Percentiles rank a stretch among this genome's conserved stretches.
phyloP scores from a whole-genome alignment of 2,329 filamentous ascomycete species.

The Talaromyces piceae region DNA sequence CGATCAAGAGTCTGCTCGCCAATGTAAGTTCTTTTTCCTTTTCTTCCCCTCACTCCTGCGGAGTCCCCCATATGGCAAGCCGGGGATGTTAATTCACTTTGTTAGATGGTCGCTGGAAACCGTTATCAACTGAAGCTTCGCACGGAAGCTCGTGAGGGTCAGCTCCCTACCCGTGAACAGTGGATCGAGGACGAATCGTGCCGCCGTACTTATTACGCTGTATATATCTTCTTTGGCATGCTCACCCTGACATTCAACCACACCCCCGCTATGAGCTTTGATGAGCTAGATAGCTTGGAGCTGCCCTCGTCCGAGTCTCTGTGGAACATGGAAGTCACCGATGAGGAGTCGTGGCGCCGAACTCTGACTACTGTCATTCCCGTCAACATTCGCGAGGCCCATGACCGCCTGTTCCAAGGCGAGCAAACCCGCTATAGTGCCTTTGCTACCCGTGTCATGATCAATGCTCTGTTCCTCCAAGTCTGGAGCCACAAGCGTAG shows the following conservation, averaged over 20 bases:
- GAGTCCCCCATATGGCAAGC: too few species aligned
- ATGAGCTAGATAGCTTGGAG: conserved; percentile 90
- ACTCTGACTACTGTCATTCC: conserved; percentile 62
- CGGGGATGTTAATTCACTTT: conserved; percentile 4
- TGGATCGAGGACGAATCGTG: conserved; percentile 98
- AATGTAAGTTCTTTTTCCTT: conserved; percentile 47
- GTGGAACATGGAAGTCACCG: conserved; percentile 77
- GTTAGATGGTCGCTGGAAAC: conserved; percentile 86
- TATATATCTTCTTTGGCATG: conserved; percentile 98
- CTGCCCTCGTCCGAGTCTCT: conserved; percentile 88
- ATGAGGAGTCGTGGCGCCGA: conserved; percentile 79
- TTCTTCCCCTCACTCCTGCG: conserved; percentile 18
- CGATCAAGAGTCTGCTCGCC: conserved; percentile 93
- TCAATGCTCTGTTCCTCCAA: conserved; percentile 95
- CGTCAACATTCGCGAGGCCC: conserved; percentile 85
- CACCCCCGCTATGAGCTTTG: conserved; percentile 95
- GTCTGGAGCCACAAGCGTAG: conserved; percentile 99
- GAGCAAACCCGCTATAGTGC: conserved; percentile 87
- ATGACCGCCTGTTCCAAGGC: conserved; percentile 92
- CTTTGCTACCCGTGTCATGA: conserved; percentile 95
- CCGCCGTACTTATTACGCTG: conserved; percentile 92
- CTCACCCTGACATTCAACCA: conserved; percentile 95
- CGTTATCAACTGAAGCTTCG: conserved; percentile 92
- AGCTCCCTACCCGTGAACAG: conserved; percentile 69
- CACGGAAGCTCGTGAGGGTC: conserved; percentile 73